phyloP scores from a whole-genome alignment of 1,284 basidiomycete species.

The Cutaneotrichosporon arboriforme region DNA sequence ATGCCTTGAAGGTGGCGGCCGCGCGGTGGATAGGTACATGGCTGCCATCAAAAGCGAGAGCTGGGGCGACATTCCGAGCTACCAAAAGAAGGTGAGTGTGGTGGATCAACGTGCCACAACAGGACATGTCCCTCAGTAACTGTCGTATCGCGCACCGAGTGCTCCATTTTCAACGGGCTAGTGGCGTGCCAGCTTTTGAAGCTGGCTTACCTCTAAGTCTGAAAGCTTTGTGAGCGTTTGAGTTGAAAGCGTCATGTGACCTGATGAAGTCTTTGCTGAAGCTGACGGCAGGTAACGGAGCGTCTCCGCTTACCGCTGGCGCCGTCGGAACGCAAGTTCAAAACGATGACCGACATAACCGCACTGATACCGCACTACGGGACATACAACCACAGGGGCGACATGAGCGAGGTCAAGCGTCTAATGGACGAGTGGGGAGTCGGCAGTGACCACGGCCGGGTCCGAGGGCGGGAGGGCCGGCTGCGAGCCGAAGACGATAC shows the following conservation, averaged over 20 bases:
- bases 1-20: slow-evolving; percentile 47
- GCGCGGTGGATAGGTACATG: slow-evolving; percentile 46
- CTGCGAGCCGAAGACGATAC: slow-evolving; percentile 57
- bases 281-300: slow-evolving; percentile 43
- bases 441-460: slow-evolving; percentile 35
- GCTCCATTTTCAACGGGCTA: too few species aligned
- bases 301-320: slow-evolving; percentile 40
- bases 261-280: too few species aligned
- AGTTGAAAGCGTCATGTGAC: too few species aligned
- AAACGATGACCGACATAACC: slow-evolving; percentile 48
- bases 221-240: too few species aligned
- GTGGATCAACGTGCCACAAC: too few species aligned
- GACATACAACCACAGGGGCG: slow-evolving; percentile 46
- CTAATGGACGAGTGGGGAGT: slow-evolving; percentile 47
- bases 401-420: slow-evolving; percentile 49
- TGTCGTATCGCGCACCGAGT: too few species aligned
- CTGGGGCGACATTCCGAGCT: slow-evolving; percentile 50
- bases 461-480: slow-evolving; percentile 40
- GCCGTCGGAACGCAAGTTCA: slow-evolving; percentile 34
- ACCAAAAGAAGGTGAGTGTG: slow-evolving; percentile 47
- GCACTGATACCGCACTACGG: slow-evolving; percentile 44
- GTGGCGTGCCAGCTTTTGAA: too few species aligned
- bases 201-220: too few species aligned
- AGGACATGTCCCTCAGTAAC: too few species aligned
- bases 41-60: slow-evolving; percentile 48